Evolutionary conservation across 257 asterid genomes (phyloP), one percentile per base, ranked within the genome.

Genomic region (Solanum clarkiae): DNA sequence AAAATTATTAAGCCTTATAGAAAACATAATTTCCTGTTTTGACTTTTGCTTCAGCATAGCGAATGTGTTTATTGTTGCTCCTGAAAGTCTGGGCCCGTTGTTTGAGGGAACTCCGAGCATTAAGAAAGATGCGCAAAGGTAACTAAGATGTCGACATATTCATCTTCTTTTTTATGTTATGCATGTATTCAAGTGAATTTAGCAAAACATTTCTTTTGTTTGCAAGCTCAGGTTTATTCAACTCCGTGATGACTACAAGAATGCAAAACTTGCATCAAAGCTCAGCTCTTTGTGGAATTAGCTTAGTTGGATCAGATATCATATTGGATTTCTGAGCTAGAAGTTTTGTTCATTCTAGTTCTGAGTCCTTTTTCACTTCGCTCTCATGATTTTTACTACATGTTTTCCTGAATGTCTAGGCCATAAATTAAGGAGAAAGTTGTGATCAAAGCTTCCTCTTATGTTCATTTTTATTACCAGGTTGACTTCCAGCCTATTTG

Each of bases 71-170:
- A 90, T 95, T 86, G 98, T 97, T 88, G 98, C 99, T 83, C 99
- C 99, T 62, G 99, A 97, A 87, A 95, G 99, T 88, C 90, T 97
- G 86, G 89, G 98, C 36, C 86, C 97, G 7, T 92, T 97, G 42
- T 93, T 94, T 84, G 99, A 97, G 89, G 99, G 99, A 88, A 94
- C 98, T 63, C 99, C 99, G 40, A 94, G 99, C 92, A 97, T 95
- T 84, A 92, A 94, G 77, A 97, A 95, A 89, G 99, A 97, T 83
- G 98, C 98, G 55, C 99, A 97, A 86, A 97, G 94, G 99, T 97
- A 92, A 89, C 40, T 82, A 79, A 53, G 10, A 77, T 49, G 6
- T 75, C 47, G 56, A 49, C 22, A 24, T 49, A 14, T 75, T 75
- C n/a, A 45, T 72, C 57, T 72, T 72, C 57, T 45, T 72, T 45